Evolutionary conservation across 108 stramenopile genomes (phyloP), one percentile per base, ranked within the genome.

Genomic region (Parmales sp.): DNA sequence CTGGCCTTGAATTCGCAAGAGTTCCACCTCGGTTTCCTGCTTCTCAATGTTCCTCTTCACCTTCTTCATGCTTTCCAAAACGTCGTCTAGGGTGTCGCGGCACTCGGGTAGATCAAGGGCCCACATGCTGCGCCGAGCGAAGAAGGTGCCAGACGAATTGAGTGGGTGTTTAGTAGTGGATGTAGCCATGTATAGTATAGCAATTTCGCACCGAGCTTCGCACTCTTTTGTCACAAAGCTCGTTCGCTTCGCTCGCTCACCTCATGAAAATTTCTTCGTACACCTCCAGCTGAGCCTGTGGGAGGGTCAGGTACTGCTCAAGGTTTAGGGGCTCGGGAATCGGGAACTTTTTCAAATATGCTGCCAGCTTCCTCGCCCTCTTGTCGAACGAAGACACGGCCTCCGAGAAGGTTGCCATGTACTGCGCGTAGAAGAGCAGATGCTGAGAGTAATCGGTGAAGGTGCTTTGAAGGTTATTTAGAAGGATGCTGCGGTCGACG

Each of bases 11-110:
- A 60, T 60, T 16, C 36, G 29, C 26, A 60, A 34, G 5, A 60
- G 28, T 34, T 60, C 54, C 3, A 60, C 11, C 20, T 60, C 54
- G 3, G 54, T 60, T 34, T 60, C 54, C 16, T 60, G 54, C 54
- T 60, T 60, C 31, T 60, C n/a, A 3, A 60, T 31, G 2, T 28
- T 13, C 29, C 29, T 60, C 31, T 60, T 34, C 4, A 60, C 31
- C 54, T 60, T 60, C 3, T 28, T 34, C 31, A 60, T 60, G 54
- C 31, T 34, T 6, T 60, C 54, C 28, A 19, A 34, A 11, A 60
- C 16, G 11, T 8, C 26, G 16, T 28, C 2, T 16, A 19, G 54
- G 13, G 20, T 13, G 3, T 1, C 3, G 2, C 16, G 2, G n/a
- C 36, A 34, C 31, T 60, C 31, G 31, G 54, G 36, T 34, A 60